These are phyloP conservation scores for Sextonia rubra DNA, from an alignment of 164 flowering plant genomes.

Conservation along the genomic window DNA sequence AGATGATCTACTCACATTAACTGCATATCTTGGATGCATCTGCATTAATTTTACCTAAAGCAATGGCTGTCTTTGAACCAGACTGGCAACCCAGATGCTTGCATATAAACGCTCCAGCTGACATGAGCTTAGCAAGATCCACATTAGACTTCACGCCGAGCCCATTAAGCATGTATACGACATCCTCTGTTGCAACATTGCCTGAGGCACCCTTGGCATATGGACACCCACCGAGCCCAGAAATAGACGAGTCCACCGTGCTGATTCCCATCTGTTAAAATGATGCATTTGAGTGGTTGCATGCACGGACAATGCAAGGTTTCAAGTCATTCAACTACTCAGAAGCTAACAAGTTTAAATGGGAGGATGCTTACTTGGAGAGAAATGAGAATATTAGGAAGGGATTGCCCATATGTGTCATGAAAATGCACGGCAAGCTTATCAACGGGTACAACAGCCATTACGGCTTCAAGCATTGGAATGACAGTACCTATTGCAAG, in stretches of 20 bases:
- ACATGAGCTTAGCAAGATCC: constrained; percentile 67
- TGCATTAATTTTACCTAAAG: constrained; percentile 48
- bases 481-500: constrained; percentile 59
- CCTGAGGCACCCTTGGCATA: constrained; percentile 99
- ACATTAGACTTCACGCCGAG: constrained; percentile 84
- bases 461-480: constrained; percentile 97
- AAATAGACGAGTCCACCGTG: constrained; percentile 74
- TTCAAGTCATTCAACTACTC: not conserved
- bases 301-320: not conserved
- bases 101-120: constrained; percentile 85
- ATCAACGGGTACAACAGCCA: constrained; percentile 80
- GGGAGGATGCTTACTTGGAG: constrained; percentile 58
- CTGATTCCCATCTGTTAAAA: constrained; percentile 86
- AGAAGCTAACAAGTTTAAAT: not conserved
- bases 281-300: not conserved
- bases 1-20: not conserved
- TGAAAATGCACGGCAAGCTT: constrained; percentile 98
- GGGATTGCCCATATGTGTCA: constrained; percentile 99
- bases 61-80: constrained; percentile 84
- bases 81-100: constrained; percentile 67
- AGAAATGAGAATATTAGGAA: constrained; percentile 79
- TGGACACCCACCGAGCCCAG: constrained; percentile 99
- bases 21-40: constrained; percentile 64
- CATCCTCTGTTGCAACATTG: constrained; percentile 97
- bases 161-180: constrained; percentile 90